Evolutionary conservation across 495 filamentous ascomycete genomes (phyloP), one percentile per base, ranked within the genome.

Genomic region (Aspergillus saccharolyticus): DNA sequence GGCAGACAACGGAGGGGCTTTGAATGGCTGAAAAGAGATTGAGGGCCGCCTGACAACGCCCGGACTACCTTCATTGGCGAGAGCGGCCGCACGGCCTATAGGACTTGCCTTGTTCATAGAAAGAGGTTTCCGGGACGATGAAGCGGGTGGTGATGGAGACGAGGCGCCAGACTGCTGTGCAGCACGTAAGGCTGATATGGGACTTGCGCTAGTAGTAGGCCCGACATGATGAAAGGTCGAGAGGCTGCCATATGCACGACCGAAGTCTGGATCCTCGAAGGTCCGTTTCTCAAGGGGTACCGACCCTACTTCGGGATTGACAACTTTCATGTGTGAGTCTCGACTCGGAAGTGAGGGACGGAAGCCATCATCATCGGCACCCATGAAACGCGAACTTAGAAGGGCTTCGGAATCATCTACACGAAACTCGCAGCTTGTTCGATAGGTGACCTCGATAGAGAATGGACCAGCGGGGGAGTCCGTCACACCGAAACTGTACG

Each of bases 371-470:
- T 96, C 90, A 63, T 97, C 92, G 16, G 88, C 81, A 16, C 90
- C 90, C 83, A 96, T 92, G 66, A 94, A 91, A n/a, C 89, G 86
- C n/a, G 91, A 96, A 72, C 93, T 96, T 33, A 98, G 67, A 18
- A 97, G 71, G 4, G 91, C 85, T 72, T 98, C 94, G 0, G 90
- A 86, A 65, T 96, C 90, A 63, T 95, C 93, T 17, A 96, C 84
- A 17, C 89, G 84, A 74, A 98, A 97, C 61, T 88, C 90, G 72
- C 88, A 95, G 64, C 91, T 88, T 39, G 81, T 88, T 54, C 94
- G 89, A 70, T 94, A 96, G 8, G 84, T 81, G 19, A 96, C 88
- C 43, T 88, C 80, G 48, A 91, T 83, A 33, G 85, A 85, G 61
- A 98, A 87, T 25, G 87, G 83, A 21, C 94, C 94, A 16, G 88